Percentiles rank a stretch among this genome's conserved stretches.
Evolutionary conservation across 2,329 filamentous ascomycete genomes (phyloP).

Genomic region (Botrytis porri): DNA sequence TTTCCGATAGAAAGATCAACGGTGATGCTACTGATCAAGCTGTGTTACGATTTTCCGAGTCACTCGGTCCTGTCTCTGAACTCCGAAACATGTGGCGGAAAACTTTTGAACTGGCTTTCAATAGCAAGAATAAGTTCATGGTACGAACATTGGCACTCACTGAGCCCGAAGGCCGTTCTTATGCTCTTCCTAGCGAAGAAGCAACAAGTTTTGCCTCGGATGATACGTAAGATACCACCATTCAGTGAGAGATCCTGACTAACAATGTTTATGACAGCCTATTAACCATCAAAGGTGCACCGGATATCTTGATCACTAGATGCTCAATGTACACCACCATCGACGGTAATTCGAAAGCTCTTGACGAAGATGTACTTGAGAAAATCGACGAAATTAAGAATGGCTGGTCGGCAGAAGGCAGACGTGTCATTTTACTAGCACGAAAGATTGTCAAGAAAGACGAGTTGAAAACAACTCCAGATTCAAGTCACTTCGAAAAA

Average conservation of each 20-base stretch:
- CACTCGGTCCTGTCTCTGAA: conserved; percentile 56
- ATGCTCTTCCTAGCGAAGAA: conserved; percentile 21
- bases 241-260: not conserved
- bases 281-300: conserved; percentile 72
- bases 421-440: conserved; percentile 64
- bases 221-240: conserved; percentile 4
- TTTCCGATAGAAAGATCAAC: conserved; percentile 60
- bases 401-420: conserved; percentile 63
- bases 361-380: conserved; percentile 46
- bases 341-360: conserved; percentile 50
- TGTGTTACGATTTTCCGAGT: conserved; percentile 67
- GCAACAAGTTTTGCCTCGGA: conserved; percentile 17
- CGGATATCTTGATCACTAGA: conserved; percentile 65
- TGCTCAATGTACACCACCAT: conserved; percentile 56
- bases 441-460: conserved; percentile 45
- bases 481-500: conserved; percentile 48
- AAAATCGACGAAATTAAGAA: conserved; percentile 59
- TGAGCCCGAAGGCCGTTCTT: conserved; percentile 22
- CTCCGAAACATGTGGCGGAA: conserved; percentile 61
- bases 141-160: conserved; percentile 58
- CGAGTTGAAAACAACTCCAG: conserved; percentile 18
- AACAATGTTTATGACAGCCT: conserved; percentile 35
- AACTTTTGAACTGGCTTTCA: conserved; percentile 67
- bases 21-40: conserved; percentile 76
- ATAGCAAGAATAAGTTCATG: conserved; percentile 82